Conservation (phyloP, 768 basidiomycete genomes). For the Lentinula guzmanii region DNA sequence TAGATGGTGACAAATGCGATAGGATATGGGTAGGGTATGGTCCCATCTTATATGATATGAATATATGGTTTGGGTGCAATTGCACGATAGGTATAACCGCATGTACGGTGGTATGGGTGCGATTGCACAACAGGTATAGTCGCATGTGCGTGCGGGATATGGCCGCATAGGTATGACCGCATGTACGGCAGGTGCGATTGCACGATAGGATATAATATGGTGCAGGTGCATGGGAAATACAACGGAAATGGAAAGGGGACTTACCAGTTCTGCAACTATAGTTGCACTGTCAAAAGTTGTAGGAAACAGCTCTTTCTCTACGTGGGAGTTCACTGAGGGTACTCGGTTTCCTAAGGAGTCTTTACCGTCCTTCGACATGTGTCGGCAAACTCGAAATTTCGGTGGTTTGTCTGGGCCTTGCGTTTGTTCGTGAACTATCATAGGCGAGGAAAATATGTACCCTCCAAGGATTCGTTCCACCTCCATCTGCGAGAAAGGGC, state of each 20-base stretch:
- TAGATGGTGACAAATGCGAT: no score
- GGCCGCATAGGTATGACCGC: no score
- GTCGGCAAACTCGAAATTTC: conserved; percentile 9
- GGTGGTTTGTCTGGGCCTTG: conserved; percentile 3
- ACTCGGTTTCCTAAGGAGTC: background rate
- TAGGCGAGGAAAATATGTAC: conserved; percentile 1
- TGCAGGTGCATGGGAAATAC: conserved; percentile 6
- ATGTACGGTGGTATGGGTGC: no score
- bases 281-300: conserved; percentile 1
- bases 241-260: conserved; percentile 9
- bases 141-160: no score
- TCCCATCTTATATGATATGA: no score
- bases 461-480: conserved; percentile 14
- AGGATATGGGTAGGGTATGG: no score
- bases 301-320: conserved; percentile 6
- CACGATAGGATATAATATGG: conserved; percentile 17
- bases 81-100: no score
- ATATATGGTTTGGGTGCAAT: no score
- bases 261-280: conserved; percentile 5
- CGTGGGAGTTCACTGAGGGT: conserved; percentile 5
- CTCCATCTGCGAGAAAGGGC: conserved; percentile 15
- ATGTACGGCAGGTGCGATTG: no score
- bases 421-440: conserved; percentile 1
- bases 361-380: conserved; percentile 11
- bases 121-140: no score